Evolutionary conservation across 73 alveolate species (phyloP).

Genomic region (Breviolum minutum): DNA sequence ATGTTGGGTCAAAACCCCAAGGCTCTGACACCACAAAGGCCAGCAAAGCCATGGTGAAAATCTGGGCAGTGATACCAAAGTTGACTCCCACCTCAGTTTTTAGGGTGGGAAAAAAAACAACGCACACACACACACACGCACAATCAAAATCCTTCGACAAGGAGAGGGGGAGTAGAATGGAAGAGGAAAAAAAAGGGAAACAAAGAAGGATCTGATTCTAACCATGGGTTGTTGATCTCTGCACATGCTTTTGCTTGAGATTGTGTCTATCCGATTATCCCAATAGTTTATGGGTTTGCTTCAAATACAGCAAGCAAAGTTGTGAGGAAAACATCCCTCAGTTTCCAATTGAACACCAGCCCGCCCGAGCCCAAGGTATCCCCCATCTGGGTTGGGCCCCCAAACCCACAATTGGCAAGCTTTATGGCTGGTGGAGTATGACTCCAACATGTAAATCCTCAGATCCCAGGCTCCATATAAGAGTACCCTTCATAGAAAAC

Average conservation of each 20-base stretch:
- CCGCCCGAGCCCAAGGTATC: no score
- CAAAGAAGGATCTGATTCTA: neutral
- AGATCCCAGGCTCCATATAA: neutral
- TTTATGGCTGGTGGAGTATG: conserved; percentile 56
- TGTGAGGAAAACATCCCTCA: no score
- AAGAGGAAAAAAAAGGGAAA: neutral
- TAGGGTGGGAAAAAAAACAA: no score
- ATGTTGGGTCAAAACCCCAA: no score
- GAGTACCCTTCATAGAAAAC: neutral
- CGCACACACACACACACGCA: neutral
- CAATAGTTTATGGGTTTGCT: no score
- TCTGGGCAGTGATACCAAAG: conserved; percentile 73
- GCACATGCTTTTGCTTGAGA: neutral
- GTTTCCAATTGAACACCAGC: no score
- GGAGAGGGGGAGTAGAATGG: neutral
- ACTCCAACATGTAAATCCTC: conserved; percentile 83
- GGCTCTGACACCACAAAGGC: conserved; percentile 34
- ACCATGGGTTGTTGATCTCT: neutral
- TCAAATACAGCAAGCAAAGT: no score
- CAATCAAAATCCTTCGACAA: neutral
- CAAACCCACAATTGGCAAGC: conserved; percentile 60
- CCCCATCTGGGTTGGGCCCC: no score
- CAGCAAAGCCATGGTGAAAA: conserved; percentile 83
- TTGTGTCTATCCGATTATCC: no score
- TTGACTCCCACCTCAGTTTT: conserved; percentile 37